Base-by-base conservation (phyloP, 768 basidiomycete genomes). In the Melanogaster broomeanus region DNA sequence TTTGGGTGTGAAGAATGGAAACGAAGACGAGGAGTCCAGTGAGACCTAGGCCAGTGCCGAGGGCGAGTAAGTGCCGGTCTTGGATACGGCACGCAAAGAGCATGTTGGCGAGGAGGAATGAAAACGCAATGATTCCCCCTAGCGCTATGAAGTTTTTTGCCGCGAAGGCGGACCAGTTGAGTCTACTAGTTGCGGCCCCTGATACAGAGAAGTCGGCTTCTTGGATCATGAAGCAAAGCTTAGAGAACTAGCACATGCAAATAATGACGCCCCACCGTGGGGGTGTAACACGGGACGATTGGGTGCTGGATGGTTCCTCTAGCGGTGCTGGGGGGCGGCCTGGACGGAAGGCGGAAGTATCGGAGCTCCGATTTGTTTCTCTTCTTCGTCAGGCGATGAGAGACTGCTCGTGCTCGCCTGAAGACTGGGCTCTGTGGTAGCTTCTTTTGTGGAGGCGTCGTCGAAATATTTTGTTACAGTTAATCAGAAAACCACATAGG, bases 101-200 rank as follows among this genome's bases (percentile, higher is more conserved):
- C 51, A 87, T 72, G 66, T 85, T 87, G 25, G 74, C 59, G 52
- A 86, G 71, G 48, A 88, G 81, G 74, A 88, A 86, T 4, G 87
- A 85, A 63, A 87, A 79, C 27, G 80, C 74, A 21, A 75, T 71
- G 24, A 80, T 68, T 10, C 84, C 87, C 16, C 85, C 85, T 11
- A 88, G 75, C 22, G 82, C 85, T 64, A 87, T 84, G 68, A 86
- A 82, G 68, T 87, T 87, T 7, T 83, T 86, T 3, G 85, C 82
- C 16, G 76, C 73, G 60, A 78, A 86, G 2, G 84, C 85, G 13
- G 79, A 76, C 74, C 80, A 85, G 59, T 74, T 62, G 61, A 85
- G 79, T 18, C 66, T 59, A 12, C 67, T 62, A 7, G 60, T 63
- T 19, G 57, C 61, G 41, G 78, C 75, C 18, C 79, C 76, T 61